Conservation (phyloP, 495 filamentous ascomycete genomes). For the Penicillium mononematosum region DNA sequence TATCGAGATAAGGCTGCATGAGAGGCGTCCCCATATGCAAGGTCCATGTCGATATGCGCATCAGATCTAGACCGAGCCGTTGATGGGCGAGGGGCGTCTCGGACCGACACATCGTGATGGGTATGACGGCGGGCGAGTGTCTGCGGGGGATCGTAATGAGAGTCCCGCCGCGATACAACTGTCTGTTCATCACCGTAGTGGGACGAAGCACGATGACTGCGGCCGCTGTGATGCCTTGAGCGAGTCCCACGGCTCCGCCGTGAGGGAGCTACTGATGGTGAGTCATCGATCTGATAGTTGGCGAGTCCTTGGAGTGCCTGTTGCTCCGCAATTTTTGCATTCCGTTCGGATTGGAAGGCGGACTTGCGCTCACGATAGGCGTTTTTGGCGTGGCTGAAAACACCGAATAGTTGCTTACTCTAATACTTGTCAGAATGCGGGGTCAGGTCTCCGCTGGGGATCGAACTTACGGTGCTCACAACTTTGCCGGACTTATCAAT, state of each 20-base stretch:
- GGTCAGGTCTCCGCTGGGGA: neutral
- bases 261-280: slow-evolving; percentile 44
- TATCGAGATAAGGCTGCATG: slow-evolving; percentile 42
- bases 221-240: slow-evolving; percentile 37
- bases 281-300: slow-evolving; percentile 51
- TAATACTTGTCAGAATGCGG: slow-evolving; percentile 40
- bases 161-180: slow-evolving; percentile 15
- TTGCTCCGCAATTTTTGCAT: slow-evolving; percentile 54
- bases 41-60: slow-evolving; percentile 76
- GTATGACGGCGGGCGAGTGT: slow-evolving; percentile 50
- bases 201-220: slow-evolving; percentile 29
- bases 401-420: slow-evolving; percentile 83
- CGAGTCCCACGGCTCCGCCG: slow-evolving; percentile 32
- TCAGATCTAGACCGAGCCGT: slow-evolving; percentile 44
- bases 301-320: slow-evolving; percentile 49
- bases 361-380: slow-evolving; percentile 83
- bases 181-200: slow-evolving; percentile 29
- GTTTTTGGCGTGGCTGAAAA: slow-evolving; percentile 84
- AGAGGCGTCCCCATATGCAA: slow-evolving; percentile 72
- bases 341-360: slow-evolving; percentile 65
- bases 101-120: slow-evolving; percentile 37
- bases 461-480: slow-evolving; percentile 74
- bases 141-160: slow-evolving; percentile 23
- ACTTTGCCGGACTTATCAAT: slow-evolving; percentile 92
- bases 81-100: slow-evolving; percentile 27